Base-by-base conservation (phyloP, 2,329 filamentous ascomycete genomes). In the Hypoxylon sp. region DNA sequence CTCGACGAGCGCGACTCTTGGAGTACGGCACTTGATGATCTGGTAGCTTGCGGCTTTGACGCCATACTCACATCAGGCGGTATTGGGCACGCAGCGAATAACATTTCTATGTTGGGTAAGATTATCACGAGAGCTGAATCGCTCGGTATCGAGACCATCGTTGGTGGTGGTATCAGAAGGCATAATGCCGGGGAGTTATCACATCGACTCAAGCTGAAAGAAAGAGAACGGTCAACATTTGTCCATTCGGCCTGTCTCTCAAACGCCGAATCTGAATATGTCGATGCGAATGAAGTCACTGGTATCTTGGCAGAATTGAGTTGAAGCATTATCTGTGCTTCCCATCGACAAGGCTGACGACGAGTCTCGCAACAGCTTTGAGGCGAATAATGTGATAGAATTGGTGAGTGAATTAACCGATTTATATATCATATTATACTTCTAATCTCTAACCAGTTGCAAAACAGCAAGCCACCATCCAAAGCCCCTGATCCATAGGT, bases 1-100 rank as follows among this genome's bases (percentile, higher is more conserved):
- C 47, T 35, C 11, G 44, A 58, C n/a, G 51, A 51, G 32, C 65
- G 13, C 5, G 48, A 8, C 51, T 70, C 35, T 63, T 76, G 73
- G 73, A 51, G 67, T 15, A 52, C 35, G 1, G 77, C 77, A 1
- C 73, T 87, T 29, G 72, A 76, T 3, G 73, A 75, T 6, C 72
- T 88, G 11, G 70, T 72, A 0, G 53, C 13, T 2, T 82, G 83
- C 54, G 85, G 86, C 8, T 88, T 89, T 69, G 75, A 79, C 1
- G 85, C 80, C 10, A 73, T 89, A 13, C 77, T 89, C 64, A 89
- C 87, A 0, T 84, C 86, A 0, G 87, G 87, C 6, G 87, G 87
- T 0, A 65, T 73, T 1, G 83, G 84, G 0, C 71, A 74, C 44
- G 83, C 82, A 2, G 65, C 74, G 11, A 78, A 78, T 3, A 85